Evolutionary conservation across 169 alveolate species (phyloP), one percentile per base, ranked within the genome.

Genomic region (Neospora caninum): DNA sequence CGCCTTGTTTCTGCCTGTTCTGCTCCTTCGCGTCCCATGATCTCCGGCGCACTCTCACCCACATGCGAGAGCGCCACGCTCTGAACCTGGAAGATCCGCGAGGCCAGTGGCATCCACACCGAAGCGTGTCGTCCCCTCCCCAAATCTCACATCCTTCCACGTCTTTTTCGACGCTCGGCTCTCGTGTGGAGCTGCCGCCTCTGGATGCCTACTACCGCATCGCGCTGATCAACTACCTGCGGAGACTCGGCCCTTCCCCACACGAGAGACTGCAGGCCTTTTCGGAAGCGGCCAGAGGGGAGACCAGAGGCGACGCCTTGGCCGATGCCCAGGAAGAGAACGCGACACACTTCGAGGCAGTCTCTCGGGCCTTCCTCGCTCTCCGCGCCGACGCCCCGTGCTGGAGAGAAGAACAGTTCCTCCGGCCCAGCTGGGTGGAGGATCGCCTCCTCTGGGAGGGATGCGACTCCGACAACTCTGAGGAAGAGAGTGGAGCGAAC

Each of bases 401-500:
- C 91, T 84, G 91, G 91, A 2, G 25, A 22, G 78, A 84, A 16
- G 80, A 43, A 38, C 4, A 43, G 91, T 84, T 29, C 45, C 78
- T 84, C 38, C 78, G 29, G 69, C 91, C 91, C 27, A 78, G 7
- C 9, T 27, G 41, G 78, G 69, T 45, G 18, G 91, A 84, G 38
- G 91, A 84, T 69, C 70, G 91, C 49, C 78, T 84, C 0, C 91
- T 84, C 54, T 84, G 91, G 91, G 91, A 84, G 39, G 89, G 10
- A 41, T 36, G 25, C 13, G 78, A 43, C 78, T 43, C 42, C 22
- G 91, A 84, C 16, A 78, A 84, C 70, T 41, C 16, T 0, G 80
- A 31, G 45, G 42, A 84, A 10, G 89, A 82, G 13, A 31, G 39
- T 6, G 89, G 39, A 31, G 64, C n/a, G n/a, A n/a, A n/a, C n/a